Conservation (phyloP, 2,329 filamentous ascomycete genomes). For the Dendryphion nanum region DNA sequence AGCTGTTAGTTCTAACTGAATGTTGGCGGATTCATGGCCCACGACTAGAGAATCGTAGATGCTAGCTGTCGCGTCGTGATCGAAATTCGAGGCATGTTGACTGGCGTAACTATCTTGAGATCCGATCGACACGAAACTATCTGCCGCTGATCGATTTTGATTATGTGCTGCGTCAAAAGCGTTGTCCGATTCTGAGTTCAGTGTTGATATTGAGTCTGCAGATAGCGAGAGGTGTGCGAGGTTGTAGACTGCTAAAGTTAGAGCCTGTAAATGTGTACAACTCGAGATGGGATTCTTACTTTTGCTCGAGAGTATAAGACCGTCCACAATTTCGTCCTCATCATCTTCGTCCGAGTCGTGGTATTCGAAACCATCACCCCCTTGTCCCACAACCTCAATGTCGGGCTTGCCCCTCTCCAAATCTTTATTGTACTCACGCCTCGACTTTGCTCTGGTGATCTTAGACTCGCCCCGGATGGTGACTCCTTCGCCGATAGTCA, state of each 20-base stretch:
- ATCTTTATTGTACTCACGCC: conserved; percentile 44
- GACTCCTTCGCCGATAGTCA: conserved; percentile 65
- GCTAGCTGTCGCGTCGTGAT: conserved; percentile 80
- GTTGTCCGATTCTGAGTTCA: conserved; percentile 54
- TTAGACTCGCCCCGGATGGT: conserved; percentile 44
- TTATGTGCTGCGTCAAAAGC: conserved; percentile 47
- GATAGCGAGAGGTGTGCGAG: conserved; percentile 47
- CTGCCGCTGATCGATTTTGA: conserved; percentile 59
- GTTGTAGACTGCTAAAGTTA: conserved; percentile 47
- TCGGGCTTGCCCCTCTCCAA: conserved; percentile 43
- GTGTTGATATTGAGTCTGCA: conserved; percentile 61
- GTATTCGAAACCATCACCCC: conserved; percentile 62
- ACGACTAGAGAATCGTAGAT: conserved; percentile 81
- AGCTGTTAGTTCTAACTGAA: conserved; percentile 90
- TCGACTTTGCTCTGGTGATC: conserved; percentile 48
- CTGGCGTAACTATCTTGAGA: conserved; percentile 58
- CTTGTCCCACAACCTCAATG: conserved; percentile 54
- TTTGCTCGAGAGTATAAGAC: conserved; percentile 36
- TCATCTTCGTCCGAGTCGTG: conserved; percentile 59
- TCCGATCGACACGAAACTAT: conserved; percentile 71
- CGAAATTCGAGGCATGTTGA: conserved; percentile 63
- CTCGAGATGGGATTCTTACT: conserved; percentile 20
- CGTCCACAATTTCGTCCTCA: conserved; percentile 55
- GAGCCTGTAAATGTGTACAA: background rate
- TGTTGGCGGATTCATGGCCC: conserved; percentile 72